Evolutionary conservation across 768 basidiomycete genomes (phyloP).

Genomic region (Auricularia heimuer): DNA sequence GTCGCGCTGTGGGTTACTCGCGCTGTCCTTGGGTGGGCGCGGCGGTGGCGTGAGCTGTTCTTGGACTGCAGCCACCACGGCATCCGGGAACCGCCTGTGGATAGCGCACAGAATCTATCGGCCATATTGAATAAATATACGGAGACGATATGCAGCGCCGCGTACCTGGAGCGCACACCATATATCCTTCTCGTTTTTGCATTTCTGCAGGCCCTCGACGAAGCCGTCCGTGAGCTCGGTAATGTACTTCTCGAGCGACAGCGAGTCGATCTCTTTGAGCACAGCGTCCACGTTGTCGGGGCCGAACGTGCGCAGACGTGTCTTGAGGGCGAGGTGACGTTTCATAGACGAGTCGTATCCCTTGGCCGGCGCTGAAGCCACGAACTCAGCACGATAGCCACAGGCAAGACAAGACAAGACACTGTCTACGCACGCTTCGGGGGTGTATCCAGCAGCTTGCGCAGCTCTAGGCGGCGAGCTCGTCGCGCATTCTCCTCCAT

Average conservation of each 20-base stretch:
- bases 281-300: conserved; percentile 76
- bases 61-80: conserved; percentile 67
- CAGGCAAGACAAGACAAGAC: neutral
- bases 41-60: conserved; percentile 32
- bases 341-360: conserved; percentile 86
- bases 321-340: conserved; percentile 91
- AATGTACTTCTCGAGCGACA: conserved; percentile 90
- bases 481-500: neutral
- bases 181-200: conserved; percentile 88
- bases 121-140: neutral
- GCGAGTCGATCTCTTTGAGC: conserved; percentile 81
- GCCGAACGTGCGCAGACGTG: conserved; percentile 80
- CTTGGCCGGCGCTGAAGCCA: conserved; percentile 50
- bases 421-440: neutral
- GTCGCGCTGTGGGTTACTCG: conserved; percentile 51
- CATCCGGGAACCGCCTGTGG: conserved; percentile 74
- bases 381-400: neutral
- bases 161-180: conserved; percentile 87
- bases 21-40: conserved; percentile 15
- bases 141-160: conserved; percentile 7
- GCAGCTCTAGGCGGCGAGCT: neutral
- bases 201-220: conserved; percentile 74
- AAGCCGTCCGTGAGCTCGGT: conserved; percentile 88
- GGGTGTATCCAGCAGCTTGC: neutral
- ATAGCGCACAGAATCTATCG: conserved; percentile 81